Evolutionary conservation across 1,139 yeast species (phyloP).

Genomic region (Saccharomyces hybrid): DNA sequence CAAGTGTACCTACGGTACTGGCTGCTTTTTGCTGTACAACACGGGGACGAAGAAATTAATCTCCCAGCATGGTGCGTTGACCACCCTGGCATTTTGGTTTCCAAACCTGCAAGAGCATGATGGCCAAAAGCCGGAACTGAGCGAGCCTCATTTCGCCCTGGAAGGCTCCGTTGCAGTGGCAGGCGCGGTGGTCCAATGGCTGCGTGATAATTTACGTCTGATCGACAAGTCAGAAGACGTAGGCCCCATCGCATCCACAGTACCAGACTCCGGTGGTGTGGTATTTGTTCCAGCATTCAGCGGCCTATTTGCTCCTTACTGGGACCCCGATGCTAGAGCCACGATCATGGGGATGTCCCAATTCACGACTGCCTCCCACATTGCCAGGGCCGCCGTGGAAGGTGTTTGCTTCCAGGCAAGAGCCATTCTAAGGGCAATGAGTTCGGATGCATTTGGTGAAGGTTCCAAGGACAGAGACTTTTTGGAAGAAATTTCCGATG

Average conservation of each 20-base stretch:
- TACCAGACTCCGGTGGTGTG: conserved; percentile 80
- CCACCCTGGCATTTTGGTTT: conserved; percentile 88
- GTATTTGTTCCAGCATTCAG: conserved; percentile 93
- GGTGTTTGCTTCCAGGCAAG: conserved; percentile 93
- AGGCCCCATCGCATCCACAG: conserved; percentile 83
- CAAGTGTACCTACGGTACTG: conserved; percentile 97
- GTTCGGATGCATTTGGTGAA: conserved; percentile 60
- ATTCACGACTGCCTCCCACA: conserved; percentile 77
- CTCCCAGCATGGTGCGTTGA: conserved; percentile 73
- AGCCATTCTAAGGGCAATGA: conserved; percentile 87
- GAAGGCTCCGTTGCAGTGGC: conserved; percentile 98
- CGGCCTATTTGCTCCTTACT: conserved; percentile 92
- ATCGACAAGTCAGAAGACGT: conserved; percentile 79
- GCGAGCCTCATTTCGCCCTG: conserved; percentile 73
- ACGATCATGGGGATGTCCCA: conserved; percentile 90
- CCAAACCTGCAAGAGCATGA: conserved; percentile 47
- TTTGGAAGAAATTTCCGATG: conserved; percentile 33
- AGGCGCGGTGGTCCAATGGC: conserved; percentile 94
- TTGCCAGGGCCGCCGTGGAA: conserved; percentile 90
- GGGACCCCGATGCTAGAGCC: conserved; percentile 92
- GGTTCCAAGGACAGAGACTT: conserved; percentile 32
- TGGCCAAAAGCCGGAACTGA: conserved; percentile 36
- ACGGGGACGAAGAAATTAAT: conserved; percentile 65
- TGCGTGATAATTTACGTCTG: conserved; percentile 80
- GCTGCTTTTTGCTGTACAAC: conserved; percentile 84